phyloP scores from a whole-genome alignment of 495 filamentous ascomycete genomes.

The Niebla homalea region DNA sequence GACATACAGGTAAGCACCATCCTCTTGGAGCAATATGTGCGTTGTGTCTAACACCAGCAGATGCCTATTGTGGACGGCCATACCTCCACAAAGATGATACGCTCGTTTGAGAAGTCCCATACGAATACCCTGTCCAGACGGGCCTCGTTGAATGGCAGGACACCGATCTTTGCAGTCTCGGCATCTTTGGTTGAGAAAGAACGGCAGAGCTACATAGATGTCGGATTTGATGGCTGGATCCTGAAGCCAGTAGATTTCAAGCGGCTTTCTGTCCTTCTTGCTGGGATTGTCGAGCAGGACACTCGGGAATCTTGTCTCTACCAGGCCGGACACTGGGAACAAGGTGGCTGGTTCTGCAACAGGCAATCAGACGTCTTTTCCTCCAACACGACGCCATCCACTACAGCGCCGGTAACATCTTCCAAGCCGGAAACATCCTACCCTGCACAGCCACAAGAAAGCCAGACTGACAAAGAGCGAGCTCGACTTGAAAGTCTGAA shows the following conservation, averaged over 20 bases:
- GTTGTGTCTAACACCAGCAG: conserved; percentile 27
- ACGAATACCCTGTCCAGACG: conserved; percentile 32
- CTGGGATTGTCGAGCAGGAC: conserved; percentile 39
- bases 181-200: conserved; percentile 69
- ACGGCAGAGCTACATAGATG: conserved; percentile 54
- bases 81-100: conserved; percentile 70
- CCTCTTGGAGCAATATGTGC: not conserved
- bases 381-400: conserved; percentile 11
- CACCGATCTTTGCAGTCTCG: conserved; percentile 84
- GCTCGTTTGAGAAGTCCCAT: conserved; percentile 47
- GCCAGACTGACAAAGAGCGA: conserved; percentile 9
- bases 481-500: conserved; percentile 14
- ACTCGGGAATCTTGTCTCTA: conserved; percentile 40
- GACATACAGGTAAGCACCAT: conserved; percentile 65
- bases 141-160: conserved; percentile 36
- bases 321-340: conserved; percentile 52
- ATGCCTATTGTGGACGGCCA: conserved; percentile 93
- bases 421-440: conserved; percentile 2
- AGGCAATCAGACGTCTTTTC: conserved; percentile 13
- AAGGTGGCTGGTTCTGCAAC: conserved; percentile 54
- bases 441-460: conserved; percentile 11
- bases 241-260: conserved; percentile 64
- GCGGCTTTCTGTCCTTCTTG: conserved; percentile 45
- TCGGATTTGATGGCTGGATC: conserved; percentile 88
- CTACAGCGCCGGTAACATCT: conserved; percentile 5